phyloP scores from a whole-genome alignment of 2,329 filamentous ascomycete species.

The Trichophyton schoenleinii region DNA sequence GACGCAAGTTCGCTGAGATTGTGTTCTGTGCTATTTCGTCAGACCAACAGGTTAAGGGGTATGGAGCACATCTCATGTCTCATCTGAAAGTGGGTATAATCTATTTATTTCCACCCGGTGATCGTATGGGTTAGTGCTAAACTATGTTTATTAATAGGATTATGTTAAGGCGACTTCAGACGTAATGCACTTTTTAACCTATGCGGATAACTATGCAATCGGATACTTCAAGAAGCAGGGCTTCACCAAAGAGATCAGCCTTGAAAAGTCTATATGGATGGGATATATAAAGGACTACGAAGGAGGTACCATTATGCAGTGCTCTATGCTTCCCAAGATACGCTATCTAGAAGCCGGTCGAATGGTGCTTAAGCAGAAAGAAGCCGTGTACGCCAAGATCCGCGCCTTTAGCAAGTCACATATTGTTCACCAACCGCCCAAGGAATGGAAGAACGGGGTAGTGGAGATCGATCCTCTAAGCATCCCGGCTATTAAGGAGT shows the following conservation, averaged over 20 bases:
- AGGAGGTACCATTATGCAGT: constrained; percentile 98
- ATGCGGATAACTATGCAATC: constrained; percentile 97
- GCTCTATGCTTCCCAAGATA: constrained; percentile 87
- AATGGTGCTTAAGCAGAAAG: constrained; percentile 96
- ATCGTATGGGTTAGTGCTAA: background rate
- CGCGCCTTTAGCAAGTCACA: constrained; percentile 81
- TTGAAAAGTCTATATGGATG: constrained; percentile 90
- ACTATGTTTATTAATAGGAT: constrained; percentile 38
- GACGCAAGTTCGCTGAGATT: constrained; percentile 88
- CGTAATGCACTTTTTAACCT: constrained; percentile 97
- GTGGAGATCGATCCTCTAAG: constrained; percentile 69
- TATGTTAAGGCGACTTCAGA: constrained; percentile 94
- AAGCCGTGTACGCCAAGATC: constrained; percentile 88
- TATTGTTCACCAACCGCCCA: constrained; percentile 71
- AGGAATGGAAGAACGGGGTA: constrained; percentile 68
- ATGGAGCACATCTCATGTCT: constrained; percentile 94
- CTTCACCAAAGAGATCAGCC: constrained; percentile 95
- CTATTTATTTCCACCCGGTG: background rate
- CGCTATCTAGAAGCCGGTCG: constrained; percentile 85
- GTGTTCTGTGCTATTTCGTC: constrained; percentile 97
- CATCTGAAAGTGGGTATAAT: constrained; percentile 58
- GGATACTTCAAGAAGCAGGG: constrained; percentile 99
- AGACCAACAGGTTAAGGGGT: constrained; percentile 97
- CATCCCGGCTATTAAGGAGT: constrained; percentile 78
- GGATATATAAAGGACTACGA: constrained; percentile 99